A percentile compares a stretch with the other conserved stretches of the same genome.
These are phyloP conservation scores for Schizothecium vesticola DNA, from an alignment of 495 filamentous ascomycete genomes.

Conservation along the genomic window DNA sequence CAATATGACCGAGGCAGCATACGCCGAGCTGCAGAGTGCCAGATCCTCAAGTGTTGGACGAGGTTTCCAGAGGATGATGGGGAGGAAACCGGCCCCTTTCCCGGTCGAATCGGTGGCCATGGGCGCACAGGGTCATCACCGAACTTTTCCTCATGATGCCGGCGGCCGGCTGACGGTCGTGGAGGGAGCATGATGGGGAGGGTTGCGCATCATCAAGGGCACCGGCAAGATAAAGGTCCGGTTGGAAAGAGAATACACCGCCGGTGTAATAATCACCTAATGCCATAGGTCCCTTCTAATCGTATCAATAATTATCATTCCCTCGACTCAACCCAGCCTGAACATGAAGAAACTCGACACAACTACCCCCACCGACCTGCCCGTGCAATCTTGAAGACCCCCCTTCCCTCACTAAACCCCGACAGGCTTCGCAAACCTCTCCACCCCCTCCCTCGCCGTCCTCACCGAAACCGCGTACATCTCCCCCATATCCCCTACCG, in stretches of 20 bases:
- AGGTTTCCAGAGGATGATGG: neutral
- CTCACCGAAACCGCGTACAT: constrained; percentile 35
- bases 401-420: neutral
- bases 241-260: neutral
- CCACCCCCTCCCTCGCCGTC: constrained; percentile 19
- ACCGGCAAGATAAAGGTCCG: neutral
- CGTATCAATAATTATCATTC: neutral
- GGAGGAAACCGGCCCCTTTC: neutral
- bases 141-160: neutral
- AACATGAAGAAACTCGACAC: no score
- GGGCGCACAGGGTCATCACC: neutral
- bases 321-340: neutral
- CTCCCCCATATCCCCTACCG: constrained; percentile 37
- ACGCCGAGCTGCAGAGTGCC: no score
- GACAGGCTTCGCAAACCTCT: constrained; percentile 14
- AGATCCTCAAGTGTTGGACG: neutral
- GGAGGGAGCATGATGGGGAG: neutral
- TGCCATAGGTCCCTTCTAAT: neutral
- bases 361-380: neutral
- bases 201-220: neutral
- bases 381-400: no score
- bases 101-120: neutral
- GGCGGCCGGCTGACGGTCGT: neutral
- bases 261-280: neutral
- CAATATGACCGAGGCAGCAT: neutral